Evolutionary conservation across 257 asterid genomes (phyloP).

Genomic region (Schizonepeta tenuifolia): DNA sequence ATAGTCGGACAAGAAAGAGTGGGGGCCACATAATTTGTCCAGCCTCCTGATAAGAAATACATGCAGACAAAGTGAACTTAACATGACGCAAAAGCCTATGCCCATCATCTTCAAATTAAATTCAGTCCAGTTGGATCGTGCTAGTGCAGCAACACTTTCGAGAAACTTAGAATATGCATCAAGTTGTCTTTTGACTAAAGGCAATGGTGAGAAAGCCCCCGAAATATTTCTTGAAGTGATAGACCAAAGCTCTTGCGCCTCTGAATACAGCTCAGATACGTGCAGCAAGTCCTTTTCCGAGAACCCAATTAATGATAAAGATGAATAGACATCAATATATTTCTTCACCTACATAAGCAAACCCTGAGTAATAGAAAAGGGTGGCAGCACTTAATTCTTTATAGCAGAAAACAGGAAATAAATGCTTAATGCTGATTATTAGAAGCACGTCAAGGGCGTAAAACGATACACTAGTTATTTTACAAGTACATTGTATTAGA

Average conservation of each 20-base stretch:
- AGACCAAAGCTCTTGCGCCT: conserved; percentile 79
- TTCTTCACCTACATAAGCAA: conserved; percentile 80
- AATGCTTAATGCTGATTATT: conserved; percentile 18
- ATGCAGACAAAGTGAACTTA: conserved; percentile 65
- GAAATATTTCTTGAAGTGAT: conserved; percentile 48
- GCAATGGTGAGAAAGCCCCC: conserved; percentile 41
- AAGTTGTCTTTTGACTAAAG: conserved; percentile 57
- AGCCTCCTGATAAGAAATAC: conserved; percentile 57
- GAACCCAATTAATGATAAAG: conserved; percentile 90
- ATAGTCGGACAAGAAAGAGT: conserved; percentile 44
- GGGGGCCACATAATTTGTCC: conserved; percentile 53
- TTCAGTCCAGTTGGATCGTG: conserved; percentile 98
- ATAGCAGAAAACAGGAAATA: conserved; percentile 12
- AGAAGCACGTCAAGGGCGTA: conserved; percentile 20
- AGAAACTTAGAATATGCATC: conserved; percentile 74
- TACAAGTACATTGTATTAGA: conserved; percentile 1
- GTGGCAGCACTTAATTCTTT: conserved; percentile 23
- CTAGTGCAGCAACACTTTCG: conserved; percentile 81
- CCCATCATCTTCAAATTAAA: conserved; percentile 87
- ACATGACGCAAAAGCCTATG: conserved; percentile 73
- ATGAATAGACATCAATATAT: conserved; percentile 91
- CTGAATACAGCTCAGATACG: conserved; percentile 65
- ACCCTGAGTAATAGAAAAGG: conserved; percentile 37
- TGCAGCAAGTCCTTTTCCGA: conserved; percentile 79
- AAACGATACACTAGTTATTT: background rate